Evolutionary conservation across 345 rosid genomes (phyloP), one percentile per base, ranked within the genome.

Genomic region (Balakata baccata): DNA sequence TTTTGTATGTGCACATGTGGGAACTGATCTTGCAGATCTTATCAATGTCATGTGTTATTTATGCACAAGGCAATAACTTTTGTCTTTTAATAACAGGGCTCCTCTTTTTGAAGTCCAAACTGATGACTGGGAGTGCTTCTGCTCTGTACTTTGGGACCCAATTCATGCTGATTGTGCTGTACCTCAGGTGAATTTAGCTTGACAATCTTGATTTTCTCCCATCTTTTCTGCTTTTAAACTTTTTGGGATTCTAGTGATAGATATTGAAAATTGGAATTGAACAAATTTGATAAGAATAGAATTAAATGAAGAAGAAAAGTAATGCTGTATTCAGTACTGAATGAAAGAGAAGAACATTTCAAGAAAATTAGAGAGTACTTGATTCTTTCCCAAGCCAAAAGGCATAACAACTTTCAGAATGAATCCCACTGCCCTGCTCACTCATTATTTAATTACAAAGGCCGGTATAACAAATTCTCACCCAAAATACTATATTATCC

Each of bases 81-180:
- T 46, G 45, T 53, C 71, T 53, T 72, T 39, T 74, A 49, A 73
- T 68, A 39, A 25, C 85, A 96, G 99, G 91, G 99, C 98, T 72
- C 98, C 99, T 57, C 84, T 90, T 71, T 86, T 82, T 81, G 97
- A 91, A 81, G 87, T 88, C 74, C 99, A 96, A 83, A 91, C 90
- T 70, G 90, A 87, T 80, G 78, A 88, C 52, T 96, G 99, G 98
- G 98, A 91, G 71, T 96, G 99, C 86, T 96, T 84, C 78, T 87
- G 91, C 77, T 85, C 86, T 79, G 77, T 96, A 74, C 81, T 78
- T 23, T 93, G 98, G 99, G 95, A 96, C 80, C 97, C 97, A 53
- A 58, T 77, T 22, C 97, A 74, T 81, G 90, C 99, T 45, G 98
- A 96, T 84, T 96, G 99, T 78, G 90, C 92, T 37, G 93, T 77